Base-by-base conservation (phyloP, 116 monocot genomes). In the Trichopus zeylanicus region DNA sequence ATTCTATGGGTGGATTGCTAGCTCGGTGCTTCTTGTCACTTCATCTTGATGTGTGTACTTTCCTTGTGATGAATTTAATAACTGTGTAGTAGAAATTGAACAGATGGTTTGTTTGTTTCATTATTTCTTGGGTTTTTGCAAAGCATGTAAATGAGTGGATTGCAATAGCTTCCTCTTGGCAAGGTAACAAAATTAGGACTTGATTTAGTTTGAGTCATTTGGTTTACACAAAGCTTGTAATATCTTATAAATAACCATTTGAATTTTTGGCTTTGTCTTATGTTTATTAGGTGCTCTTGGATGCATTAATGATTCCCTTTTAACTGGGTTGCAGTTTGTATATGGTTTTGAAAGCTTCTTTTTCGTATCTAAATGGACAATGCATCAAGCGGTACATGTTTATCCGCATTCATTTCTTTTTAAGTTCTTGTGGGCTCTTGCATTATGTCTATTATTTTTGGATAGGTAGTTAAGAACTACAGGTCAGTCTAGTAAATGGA, bases 1-100 rank as follows among this genome's bases (percentile, higher is more conserved):
- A 93, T 74, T 93, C 93, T 23, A 93, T 93, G 93, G 93, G 93
- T 46, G 93, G 93, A 39, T 66, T 88, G 61, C 81, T 93, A 67
- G 65, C 88, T 53, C 75, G 75, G 13, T 82, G 88, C 75, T 88
- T 93, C 77, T 61, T 93, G 37, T 74, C 85, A 1, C 70, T 85
- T n/a, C 47, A 82, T 53, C 72, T 28, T 65, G 82, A 93, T 73
- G 93, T 93, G 21, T 24, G 87, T 62, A 32, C 48, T 51, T 68
- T 62, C 6, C 19, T n/a, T n/a, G n/a, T 10, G 1, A 37, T 53
- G 25, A 21, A 38, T 29, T n/a, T 60, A 18, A 60, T 25, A 46
- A 42, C 57, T 23, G 13, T 12, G 13, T 28, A 29, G 21, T 21
- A 30, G 20, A 56, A 26, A 34, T 53, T 38, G 13, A 20, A 48